Conservation (phyloP, 2,329 filamentous ascomycete species). For the Nothopassalora personata region DNA sequence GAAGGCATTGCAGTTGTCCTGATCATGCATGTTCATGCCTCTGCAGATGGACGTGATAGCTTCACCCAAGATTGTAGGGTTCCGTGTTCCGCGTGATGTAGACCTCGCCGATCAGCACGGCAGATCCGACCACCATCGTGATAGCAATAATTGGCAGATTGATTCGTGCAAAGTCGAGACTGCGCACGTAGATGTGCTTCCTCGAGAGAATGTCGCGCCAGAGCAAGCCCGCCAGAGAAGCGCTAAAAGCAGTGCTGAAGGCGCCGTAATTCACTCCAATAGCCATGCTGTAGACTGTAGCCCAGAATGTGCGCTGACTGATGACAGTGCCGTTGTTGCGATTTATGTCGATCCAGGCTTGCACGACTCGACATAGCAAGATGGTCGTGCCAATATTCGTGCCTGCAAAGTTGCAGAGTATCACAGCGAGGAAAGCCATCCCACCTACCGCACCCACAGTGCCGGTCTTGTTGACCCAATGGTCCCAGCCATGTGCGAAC, state of each 20-base stretch:
- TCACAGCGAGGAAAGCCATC: conserved; percentile 67
- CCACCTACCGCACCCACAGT: conserved; percentile 63
- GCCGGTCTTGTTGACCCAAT: conserved; percentile 65
- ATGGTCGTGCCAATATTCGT: conserved; percentile 75
- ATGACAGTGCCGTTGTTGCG: conserved; percentile 45
- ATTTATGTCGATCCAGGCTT: conserved; percentile 62
- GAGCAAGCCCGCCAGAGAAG: conserved; percentile 64
- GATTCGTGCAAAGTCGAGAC: conserved; percentile 61
- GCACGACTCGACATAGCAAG: conserved; percentile 64
- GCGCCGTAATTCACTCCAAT: conserved; percentile 70
- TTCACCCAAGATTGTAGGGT: conserved; percentile 31
- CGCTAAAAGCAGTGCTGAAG: conserved; percentile 67
- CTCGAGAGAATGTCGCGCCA: conserved; percentile 66
- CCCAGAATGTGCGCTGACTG: conserved; percentile 64
- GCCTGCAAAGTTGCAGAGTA: conserved; percentile 69
- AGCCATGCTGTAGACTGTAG: conserved; percentile 68
- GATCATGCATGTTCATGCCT: background rate
- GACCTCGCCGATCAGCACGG: conserved; percentile 58
- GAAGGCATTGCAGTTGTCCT: background rate
- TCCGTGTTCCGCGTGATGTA: conserved; percentile 50
- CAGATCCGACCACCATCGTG: conserved; percentile 59
- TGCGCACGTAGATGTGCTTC: conserved; percentile 62
- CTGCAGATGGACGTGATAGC: background rate
- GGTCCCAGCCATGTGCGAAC: conserved; percentile 68
- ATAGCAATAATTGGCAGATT: conserved; percentile 68